These are phyloP conservation scores for Penicillium macrosclerotiorum DNA, from an alignment of 495 filamentous ascomycete species.

Conservation along the genomic window DNA sequence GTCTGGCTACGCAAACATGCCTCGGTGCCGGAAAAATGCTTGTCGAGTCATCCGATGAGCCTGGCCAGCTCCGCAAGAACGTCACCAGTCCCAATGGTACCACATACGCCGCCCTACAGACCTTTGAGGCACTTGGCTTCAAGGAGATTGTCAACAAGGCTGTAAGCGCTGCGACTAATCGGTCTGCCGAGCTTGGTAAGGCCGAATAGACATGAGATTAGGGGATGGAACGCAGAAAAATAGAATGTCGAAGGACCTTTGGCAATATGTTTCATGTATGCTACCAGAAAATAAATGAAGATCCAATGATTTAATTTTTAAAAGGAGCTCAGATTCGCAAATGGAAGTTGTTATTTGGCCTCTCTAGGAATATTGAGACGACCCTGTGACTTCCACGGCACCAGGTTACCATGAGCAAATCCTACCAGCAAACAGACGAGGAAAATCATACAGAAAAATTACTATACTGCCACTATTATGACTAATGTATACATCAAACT, in stretches of 20 bases:
- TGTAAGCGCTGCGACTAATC: slow-evolving; percentile 36
- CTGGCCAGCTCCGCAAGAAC: slow-evolving; percentile 40
- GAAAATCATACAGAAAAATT: too few species aligned
- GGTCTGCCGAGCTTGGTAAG: slow-evolving; percentile 35
- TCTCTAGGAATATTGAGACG: too few species aligned
- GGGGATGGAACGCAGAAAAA: neutral
- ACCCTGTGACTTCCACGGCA: too few species aligned
- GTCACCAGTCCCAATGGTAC: slow-evolving; percentile 46
- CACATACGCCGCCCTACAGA: slow-evolving; percentile 38
- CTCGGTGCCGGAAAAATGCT: slow-evolving; percentile 44
- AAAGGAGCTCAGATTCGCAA: too few species aligned
- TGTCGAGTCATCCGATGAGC: slow-evolving; percentile 33
- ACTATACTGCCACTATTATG: too few species aligned
- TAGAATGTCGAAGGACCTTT: too few species aligned
- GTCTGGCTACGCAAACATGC: slow-evolving; percentile 40
- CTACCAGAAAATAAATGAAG: neutral
- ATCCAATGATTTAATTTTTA: too few species aligned
- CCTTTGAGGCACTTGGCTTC: slow-evolving; percentile 35
- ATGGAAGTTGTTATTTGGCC: too few species aligned
- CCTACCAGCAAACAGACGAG: too few species aligned
- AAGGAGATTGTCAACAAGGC: slow-evolving; percentile 37
- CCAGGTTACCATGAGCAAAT: too few species aligned
- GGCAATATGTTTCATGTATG: neutral
- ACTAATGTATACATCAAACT: too few species aligned
- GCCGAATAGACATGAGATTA: neutral